Evolutionary conservation across 345 rosid genomes (phyloP), one percentile per base, ranked within the genome.

Genomic region (Jatropha curcas): DNA sequence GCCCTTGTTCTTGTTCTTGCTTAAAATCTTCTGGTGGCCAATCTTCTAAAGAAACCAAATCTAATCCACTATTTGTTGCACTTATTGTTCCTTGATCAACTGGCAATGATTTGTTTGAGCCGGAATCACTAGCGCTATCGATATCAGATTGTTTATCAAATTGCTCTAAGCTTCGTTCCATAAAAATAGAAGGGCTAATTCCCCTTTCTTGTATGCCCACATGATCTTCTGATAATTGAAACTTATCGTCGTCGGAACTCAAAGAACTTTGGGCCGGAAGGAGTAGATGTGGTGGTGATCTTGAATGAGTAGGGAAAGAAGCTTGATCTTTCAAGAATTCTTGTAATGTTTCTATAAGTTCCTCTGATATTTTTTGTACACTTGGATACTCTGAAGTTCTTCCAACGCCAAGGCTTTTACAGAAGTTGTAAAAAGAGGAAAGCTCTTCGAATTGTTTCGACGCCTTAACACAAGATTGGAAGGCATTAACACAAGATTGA

Each of bases 321-420:
- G 90, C 79, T 60, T 91, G 86, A 66, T 95, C 98, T 71, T 88
- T 95, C 34, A 91, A 61, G 79, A 92, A 95, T 63, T 92, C 99
- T 35, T 86, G 86, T 46, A 95, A 71, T 6, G 97, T 90, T 51
- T 85, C 92, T 0, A 95, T 25, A 50, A 95, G 88, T 76, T 95
- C 97, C 1, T 84, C 80, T 0, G 99, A 91, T 19, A 95, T 83
- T 70, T 78, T 88, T 13, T 88, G 96, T 71, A 92, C 83, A 27
- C 92, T 86, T 0, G 97, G 97, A 65, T 95, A 95, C 75, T 95
- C 92, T 0, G 96, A 92, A 7, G 87, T 89, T 60, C 92, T 80
- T 60, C 96, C 88, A 2, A 95, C 72, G 11, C 90, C 92, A 9
- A n/a, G 37, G 1, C 81, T 69, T 66, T 83, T 89, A 33, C 93